These are phyloP conservation scores for Symbiodinium natans DNA, from an alignment of 73 alveolate genomes.

Conservation along the genomic window DNA sequence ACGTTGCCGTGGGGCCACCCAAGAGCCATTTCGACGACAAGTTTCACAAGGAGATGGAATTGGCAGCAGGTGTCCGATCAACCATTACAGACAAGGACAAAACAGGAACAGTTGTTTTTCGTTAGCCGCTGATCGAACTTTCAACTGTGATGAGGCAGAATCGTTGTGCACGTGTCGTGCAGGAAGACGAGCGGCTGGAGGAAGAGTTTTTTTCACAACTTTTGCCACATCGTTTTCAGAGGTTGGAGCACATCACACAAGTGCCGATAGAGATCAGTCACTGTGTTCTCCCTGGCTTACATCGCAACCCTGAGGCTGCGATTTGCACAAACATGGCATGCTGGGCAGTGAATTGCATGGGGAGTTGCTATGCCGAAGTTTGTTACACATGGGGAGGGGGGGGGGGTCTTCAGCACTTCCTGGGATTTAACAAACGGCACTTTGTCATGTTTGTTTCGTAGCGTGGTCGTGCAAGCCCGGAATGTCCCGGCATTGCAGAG, in stretches of 20 bases:
- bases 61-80: neutral
- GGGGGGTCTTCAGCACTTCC: too few species aligned
- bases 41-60: conserved; percentile 48
- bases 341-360: neutral
- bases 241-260: neutral
- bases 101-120: too few species aligned
- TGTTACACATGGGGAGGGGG: too few species aligned
- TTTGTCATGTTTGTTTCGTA: too few species aligned
- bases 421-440: too few species aligned
- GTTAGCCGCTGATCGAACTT: neutral
- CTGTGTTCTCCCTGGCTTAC: conserved; percentile 68
- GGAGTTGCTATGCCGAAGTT: neutral
- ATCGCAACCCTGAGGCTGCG: conserved; percentile 48
- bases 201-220: conserved; percentile 51
- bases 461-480: too few species aligned
- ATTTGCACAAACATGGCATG: neutral
- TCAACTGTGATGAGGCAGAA: neutral
- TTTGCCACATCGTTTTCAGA: conserved; percentile 51
- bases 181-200: conserved; percentile 36
- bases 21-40: conserved; percentile 48
- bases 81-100: neutral
- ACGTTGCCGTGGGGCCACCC: conserved; percentile 70
- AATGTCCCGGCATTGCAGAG: too few species aligned
- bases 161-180: too few species aligned
- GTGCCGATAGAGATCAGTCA: conserved; percentile 44